phyloP scores from a whole-genome alignment of 148 eudicot genomes.

The Polygonum maritimum region DNA sequence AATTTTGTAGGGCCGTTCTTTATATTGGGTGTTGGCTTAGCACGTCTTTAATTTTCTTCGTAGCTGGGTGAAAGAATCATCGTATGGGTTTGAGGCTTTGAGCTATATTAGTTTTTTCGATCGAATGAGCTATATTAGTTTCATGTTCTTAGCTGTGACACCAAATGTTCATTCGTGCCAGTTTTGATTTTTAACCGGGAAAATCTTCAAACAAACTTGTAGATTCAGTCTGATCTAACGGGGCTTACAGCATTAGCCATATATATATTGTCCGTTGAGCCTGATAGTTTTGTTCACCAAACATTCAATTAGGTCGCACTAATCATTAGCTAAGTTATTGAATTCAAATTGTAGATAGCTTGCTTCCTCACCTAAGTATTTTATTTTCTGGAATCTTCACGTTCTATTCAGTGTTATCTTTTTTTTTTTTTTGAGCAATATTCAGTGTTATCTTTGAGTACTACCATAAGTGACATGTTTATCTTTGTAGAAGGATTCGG shows the following conservation, averaged over 20 bases:
- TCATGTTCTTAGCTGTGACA: not conserved
- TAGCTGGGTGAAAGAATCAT: not conserved
- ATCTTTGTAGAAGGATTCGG: not conserved
- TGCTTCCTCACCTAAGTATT: not conserved
- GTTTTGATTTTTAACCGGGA: no score
- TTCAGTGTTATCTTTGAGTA: no score
- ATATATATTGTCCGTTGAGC: no score
- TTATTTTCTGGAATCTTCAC: not conserved
- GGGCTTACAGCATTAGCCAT: no score
- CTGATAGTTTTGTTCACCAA: not conserved
- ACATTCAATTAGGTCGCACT: not conserved
- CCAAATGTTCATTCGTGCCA: no score
- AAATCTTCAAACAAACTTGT: no score
- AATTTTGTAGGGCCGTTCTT: not conserved
- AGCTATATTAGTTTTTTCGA: not conserved
- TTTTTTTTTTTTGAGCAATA: no score
- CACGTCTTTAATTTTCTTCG: no score
- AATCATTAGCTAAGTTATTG: not conserved
- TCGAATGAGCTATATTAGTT: not conserved
- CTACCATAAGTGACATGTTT: not conserved
- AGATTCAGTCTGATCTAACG: no score
- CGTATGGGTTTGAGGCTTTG: no score
- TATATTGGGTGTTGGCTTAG: not conserved
- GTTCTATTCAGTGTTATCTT: not conserved
- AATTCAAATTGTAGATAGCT: not conserved